Conservation (phyloP, 345 rosid genomes). For the Angophora floribunda region DNA sequence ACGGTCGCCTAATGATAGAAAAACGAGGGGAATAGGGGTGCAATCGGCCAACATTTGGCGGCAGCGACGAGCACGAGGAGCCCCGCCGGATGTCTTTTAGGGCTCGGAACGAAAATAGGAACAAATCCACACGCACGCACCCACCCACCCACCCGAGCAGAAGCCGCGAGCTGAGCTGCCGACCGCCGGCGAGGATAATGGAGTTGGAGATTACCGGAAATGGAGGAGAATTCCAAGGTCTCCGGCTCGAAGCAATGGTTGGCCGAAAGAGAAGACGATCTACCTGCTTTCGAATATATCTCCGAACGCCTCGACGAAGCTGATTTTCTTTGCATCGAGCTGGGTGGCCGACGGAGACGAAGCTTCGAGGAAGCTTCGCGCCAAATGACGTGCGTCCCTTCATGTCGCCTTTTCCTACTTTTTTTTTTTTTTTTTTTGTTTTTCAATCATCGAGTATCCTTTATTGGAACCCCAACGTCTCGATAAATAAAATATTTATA, state of each 20-base stretch:
- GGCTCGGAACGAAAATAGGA: neutral
- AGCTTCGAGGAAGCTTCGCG: constrained; percentile 1
- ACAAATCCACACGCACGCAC: neutral
- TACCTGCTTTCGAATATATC: neutral
- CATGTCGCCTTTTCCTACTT: neutral
- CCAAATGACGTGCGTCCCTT: neutral
- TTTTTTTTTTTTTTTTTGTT: rapidly evolving
- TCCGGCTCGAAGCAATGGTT: neutral
- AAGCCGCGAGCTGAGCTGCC: neutral
- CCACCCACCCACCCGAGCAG: no score
- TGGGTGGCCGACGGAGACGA: neutral
- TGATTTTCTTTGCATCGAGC: no score
- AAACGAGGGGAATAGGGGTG: neutral
- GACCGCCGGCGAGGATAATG: neutral
- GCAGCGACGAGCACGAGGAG: neutral
- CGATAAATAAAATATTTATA: neutral
- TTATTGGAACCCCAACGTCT: rapidly evolving
- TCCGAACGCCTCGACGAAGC: no score
- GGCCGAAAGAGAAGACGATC: neutral
- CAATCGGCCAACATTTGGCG: neutral
- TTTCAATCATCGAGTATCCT: neutral
- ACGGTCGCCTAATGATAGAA: neutral
- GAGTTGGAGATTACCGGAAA: neutral
- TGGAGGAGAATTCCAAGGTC: neutral
- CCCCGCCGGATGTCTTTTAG: rapidly evolving